Evolutionary conservation across 208 protist species (phyloP).

Genomic region (Wallacemonas sp.): DNA sequence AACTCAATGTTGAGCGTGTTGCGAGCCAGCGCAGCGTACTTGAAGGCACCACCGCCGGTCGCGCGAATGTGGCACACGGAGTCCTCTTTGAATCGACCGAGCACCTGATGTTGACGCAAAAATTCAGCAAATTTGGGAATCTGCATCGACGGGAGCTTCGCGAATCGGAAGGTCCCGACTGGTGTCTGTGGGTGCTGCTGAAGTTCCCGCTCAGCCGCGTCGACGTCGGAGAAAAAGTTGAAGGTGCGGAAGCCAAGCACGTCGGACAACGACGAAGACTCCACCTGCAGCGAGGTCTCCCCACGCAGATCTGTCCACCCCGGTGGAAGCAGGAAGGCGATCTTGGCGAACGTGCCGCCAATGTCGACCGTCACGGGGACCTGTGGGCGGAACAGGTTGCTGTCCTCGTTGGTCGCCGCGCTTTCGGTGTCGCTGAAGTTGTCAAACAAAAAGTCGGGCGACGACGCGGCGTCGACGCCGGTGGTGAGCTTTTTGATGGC

Average conservation of each 20-base stretch:
- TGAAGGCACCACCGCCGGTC: slow-evolving; percentile 91
- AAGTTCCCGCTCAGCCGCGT: slow-evolving; percentile 43
- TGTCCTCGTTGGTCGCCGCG: slow-evolving; percentile 14
- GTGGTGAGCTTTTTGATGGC: slow-evolving; percentile 55
- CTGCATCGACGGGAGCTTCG: slow-evolving; percentile 79
- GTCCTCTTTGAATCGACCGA: slow-evolving; percentile 43
- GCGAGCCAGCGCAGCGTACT: slow-evolving; percentile 66
- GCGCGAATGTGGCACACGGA: slow-evolving; percentile 61
- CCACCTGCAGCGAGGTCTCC: slow-evolving; percentile 39
- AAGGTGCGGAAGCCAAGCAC: slow-evolving; percentile 58
- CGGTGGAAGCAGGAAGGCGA: slow-evolving; percentile 84
- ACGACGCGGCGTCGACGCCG: background rate
- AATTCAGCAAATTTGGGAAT: slow-evolving; percentile 79
- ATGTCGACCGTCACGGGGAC: slow-evolving; percentile 88
- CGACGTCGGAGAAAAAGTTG: slow-evolving; percentile 49
- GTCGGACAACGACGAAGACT: slow-evolving; percentile 81
- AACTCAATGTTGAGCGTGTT: slow-evolving; percentile 60
- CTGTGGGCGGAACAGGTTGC: slow-evolving; percentile 27
- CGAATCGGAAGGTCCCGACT: slow-evolving; percentile 80
- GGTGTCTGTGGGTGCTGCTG: slow-evolving; percentile 28
- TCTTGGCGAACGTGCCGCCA: slow-evolving; percentile 89
- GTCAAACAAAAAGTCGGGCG: slow-evolving; percentile 6
- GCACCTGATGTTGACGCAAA: slow-evolving; percentile 29
- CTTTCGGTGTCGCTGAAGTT: slow-evolving; percentile 39
- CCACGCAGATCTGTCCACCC: slow-evolving; percentile 14